Conservation (phyloP, 2,329 filamentous ascomycete genomes). For the Diplodia corticola region DNA sequence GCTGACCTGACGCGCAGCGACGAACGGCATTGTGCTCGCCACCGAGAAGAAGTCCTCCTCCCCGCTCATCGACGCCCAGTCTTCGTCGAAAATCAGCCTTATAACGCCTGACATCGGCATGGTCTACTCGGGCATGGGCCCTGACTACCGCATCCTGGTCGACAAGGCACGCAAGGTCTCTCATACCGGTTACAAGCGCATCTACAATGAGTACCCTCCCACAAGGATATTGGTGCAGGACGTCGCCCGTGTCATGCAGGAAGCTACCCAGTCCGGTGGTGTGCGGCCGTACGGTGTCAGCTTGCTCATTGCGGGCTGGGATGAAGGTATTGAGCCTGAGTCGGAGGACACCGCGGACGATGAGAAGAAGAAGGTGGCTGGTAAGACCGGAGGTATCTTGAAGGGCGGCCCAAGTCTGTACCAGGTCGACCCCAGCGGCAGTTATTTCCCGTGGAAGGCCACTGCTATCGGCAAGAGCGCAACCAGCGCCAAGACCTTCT, state of each 20-base stretch:
- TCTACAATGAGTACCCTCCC: slow-evolving; percentile 99
- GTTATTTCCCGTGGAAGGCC: slow-evolving; percentile 99
- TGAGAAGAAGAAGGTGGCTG: slow-evolving; percentile 69
- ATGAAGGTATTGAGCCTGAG: slow-evolving; percentile 92
- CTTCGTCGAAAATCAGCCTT: slow-evolving; percentile 94
- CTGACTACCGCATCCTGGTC: slow-evolving; percentile 95
- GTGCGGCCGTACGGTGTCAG: slow-evolving; percentile 96
- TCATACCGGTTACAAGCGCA: slow-evolving; percentile 97
- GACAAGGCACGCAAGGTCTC: slow-evolving; percentile 98
- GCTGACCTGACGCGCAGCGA: slow-evolving; percentile 60
- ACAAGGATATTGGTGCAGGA: slow-evolving; percentile 99
- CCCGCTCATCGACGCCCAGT: slow-evolving; percentile 90
- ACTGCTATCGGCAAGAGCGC: slow-evolving; percentile 99
- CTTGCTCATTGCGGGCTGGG: slow-evolving; percentile 94
- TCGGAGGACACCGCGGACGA: slow-evolving; percentile 61
- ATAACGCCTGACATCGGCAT: slow-evolving; percentile 99
- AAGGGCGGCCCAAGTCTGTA: slow-evolving; percentile 98
- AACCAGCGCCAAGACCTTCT: slow-evolving; percentile 96
- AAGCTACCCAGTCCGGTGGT: slow-evolving; percentile 96
- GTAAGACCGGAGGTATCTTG: slow-evolving; percentile 91
- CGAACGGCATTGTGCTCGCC: slow-evolving; percentile 96
- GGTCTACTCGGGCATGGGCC: slow-evolving; percentile 99
- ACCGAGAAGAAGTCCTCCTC: slow-evolving; percentile 99
- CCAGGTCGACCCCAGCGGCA: slow-evolving; percentile 97
- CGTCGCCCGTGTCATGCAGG: slow-evolving; percentile 96